These are phyloP conservation scores for Cordyceps cicadae DNA, from an alignment of 2,329 filamentous ascomycete species.

Conservation along the genomic window DNA sequence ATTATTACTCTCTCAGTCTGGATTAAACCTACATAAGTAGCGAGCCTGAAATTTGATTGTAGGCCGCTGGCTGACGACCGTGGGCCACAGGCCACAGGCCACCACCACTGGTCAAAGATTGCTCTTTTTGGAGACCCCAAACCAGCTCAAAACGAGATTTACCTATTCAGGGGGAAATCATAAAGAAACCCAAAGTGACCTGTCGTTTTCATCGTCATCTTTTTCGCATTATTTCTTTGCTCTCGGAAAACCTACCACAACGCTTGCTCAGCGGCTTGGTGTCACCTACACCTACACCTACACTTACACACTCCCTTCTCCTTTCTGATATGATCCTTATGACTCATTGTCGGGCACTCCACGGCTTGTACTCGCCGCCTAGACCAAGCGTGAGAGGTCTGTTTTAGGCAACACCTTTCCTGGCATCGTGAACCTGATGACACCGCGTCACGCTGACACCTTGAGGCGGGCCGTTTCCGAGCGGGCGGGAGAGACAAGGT, in stretches of 20 bases:
- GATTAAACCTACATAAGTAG: background rate
- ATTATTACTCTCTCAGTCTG: background rate
- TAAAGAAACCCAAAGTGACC: background rate
- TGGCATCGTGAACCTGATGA: background rate
- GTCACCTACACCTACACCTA: no score
- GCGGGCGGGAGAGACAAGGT: background rate
- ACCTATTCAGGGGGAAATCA: background rate
- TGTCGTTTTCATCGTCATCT: background rate
- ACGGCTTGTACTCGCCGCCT: background rate
- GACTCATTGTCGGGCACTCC: background rate
- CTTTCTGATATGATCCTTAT: background rate
- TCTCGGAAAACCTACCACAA: background rate
- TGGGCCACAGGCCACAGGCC: background rate
- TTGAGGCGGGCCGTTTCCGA: background rate
- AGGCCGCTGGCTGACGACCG: background rate
- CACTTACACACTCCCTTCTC: background rate
- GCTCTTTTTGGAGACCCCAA: background rate
- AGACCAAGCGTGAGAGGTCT: background rate
- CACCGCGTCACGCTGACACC: background rate
- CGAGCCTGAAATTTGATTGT: background rate
- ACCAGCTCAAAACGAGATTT: background rate
- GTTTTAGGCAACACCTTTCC: background rate
- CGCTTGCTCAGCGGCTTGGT: background rate
- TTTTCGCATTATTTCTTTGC: background rate
- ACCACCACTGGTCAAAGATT: background rate